Evolutionary conservation across 345 rosid species (phyloP).

Genomic region (Eucalyptus dawsonii): DNA sequence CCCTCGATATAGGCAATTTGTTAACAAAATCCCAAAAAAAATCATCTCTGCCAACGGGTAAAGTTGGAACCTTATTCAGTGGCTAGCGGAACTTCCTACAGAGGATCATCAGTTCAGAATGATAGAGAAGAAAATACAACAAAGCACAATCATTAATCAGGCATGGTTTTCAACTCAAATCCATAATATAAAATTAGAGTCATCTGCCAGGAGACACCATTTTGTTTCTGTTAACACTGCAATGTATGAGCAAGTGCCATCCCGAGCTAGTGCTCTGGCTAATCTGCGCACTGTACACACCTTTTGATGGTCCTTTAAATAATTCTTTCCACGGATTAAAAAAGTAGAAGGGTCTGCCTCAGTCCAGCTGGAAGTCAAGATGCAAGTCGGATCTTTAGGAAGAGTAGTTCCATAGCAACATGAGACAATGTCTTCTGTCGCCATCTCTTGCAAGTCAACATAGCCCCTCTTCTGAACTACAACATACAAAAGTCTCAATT

Average conservation of each 20-base stretch:
- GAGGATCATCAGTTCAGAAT: neutral
- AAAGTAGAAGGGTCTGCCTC: constrained; percentile 71
- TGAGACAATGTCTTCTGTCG: constrained; percentile 23
- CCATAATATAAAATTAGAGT: neutral
- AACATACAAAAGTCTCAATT: neutral
- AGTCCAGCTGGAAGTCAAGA: constrained; percentile 68
- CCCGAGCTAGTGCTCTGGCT: neutral
- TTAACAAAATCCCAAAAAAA: neutral
- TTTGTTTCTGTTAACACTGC: neutral
- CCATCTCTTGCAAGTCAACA: constrained; percentile 66
- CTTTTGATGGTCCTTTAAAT: constrained; percentile 75
- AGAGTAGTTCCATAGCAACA: constrained; percentile 82
- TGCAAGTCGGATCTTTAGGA: constrained; percentile 54
- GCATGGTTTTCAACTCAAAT: neutral
- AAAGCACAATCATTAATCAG: neutral
- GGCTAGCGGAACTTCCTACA: neutral
- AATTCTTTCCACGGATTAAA: constrained; percentile 77
- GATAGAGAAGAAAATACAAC: neutral
- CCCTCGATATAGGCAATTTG: neutral
- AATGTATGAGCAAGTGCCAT: neutral
- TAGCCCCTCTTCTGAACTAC: constrained; percentile 92
- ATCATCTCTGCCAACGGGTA: neutral
- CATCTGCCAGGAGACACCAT: neutral
- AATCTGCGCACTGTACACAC: constrained; percentile 6
- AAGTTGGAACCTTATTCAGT: neutral